Percentiles rank a stretch among this genome's conserved stretches.
Conservation (phyloP, 331 rosid species). For the Malus hybrid region DNA sequence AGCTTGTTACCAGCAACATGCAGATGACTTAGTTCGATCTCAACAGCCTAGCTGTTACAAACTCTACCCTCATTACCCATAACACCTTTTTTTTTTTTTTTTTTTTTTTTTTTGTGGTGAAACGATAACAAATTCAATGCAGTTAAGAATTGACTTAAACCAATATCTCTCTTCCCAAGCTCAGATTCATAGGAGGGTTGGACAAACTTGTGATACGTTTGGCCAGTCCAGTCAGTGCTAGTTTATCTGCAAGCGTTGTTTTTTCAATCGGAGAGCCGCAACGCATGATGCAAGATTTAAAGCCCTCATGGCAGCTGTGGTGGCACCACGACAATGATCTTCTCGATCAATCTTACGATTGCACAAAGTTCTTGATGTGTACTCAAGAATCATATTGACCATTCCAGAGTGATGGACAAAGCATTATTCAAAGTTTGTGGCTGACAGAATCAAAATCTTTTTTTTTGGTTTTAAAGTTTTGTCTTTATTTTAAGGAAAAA, state of each 20-base stretch:
- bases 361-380: constrained; percentile 57
- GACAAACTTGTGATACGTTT: constrained; percentile 29
- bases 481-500: too few relatives aligned
- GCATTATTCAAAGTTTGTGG: too few relatives aligned
- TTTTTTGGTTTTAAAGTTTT: too few relatives aligned
- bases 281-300: constrained; percentile 77
- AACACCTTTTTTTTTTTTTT: too few relatives aligned
- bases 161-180: background rate
- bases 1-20: background rate
- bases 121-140: too few relatives aligned
- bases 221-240: constrained; percentile 56
- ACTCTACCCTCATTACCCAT: background rate
- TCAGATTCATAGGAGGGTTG: too few relatives aligned
- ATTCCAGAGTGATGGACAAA: too few relatives aligned
- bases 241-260: constrained; percentile 46
- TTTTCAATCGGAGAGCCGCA: constrained; percentile 66
- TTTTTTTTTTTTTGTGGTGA: background rate
- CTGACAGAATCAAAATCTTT: too few relatives aligned
- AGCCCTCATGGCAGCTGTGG: constrained; percentile 65
- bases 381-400: constrained; percentile 47
- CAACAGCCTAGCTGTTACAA: background rate
- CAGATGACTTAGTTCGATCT: background rate
- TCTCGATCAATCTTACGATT: constrained; percentile 32
- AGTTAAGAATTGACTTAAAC: too few relatives aligned
- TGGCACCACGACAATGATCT: constrained; percentile 16